Evolutionary conservation across 140 eudicot genomes (phyloP), one percentile per base, ranked within the genome.

Genomic region (Senecio squalidus): DNA sequence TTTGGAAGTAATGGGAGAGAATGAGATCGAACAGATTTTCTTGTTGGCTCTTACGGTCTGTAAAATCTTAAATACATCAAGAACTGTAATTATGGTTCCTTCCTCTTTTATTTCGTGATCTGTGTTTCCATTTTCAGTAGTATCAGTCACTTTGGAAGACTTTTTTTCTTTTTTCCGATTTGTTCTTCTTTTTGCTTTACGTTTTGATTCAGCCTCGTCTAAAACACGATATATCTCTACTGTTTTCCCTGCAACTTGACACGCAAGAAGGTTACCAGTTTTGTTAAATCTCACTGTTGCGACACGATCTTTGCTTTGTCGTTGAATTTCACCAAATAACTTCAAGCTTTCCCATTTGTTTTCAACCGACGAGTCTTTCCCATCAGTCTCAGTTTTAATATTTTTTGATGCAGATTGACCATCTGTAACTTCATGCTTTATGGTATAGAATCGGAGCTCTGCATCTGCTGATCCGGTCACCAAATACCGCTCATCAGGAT

Each of bases 401-500:
- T 34, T 60, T 26, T 55, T 58, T 2, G 74, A 33, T n/a, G 28
- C 55, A 47, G 76, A 43, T 25, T 46, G 66, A 40, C 46, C 76
- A 53, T 77, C 87, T 48, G 63, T 55, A 13, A 43, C 21, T 48
- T 85, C 94, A 26, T 78, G 73, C 57, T 83, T 84, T 50, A 87
- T 69, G 29, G 73, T 68, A 61, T 84, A 92, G 66, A 87, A 84
- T n/a, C 98, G 68, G 9, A 92, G 93, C 74, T 81, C 98, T 0
- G 77, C 74, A 60, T 92, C 98, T 7, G 88, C 94, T 23, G 98
- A 92, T 36, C 98, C 98, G 21, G 95, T 70, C 44, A 87, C 98
- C 61, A 92, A 59, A 70, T 79, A 92, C 57, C 84, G 84, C 76
- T 92, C 78, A 55, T 75, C 80, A 25, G 89, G 83, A 59, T 87